Evolutionary conservation across 371 early-diverging fungal species (phyloP), one percentile per base, ranked within the genome.

Genomic region (Fennellomyces sp.): DNA sequence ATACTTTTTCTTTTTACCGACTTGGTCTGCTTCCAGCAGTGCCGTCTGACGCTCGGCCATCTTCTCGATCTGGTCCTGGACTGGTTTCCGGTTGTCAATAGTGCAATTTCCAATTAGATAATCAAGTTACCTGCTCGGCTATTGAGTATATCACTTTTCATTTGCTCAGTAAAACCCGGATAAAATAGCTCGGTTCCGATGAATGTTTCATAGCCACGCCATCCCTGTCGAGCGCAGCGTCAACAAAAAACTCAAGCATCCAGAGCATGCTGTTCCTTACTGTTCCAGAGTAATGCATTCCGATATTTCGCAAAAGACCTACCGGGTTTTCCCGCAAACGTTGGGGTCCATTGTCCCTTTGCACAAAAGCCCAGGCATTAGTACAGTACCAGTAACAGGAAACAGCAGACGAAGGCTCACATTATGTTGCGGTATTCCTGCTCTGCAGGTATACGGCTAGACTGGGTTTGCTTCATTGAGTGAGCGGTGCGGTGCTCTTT

Each of bases 141-240:
- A 7, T 63, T 65, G 13, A 86, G 58, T 7, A 89, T 83, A 7
- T 71, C 68, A 27, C 77, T 68, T 61, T 80, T 86, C 62, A 91
- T 88, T n/a, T 82, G 80, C 5, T 66, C 52, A 12, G 86, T 73
- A 58, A 86, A 91, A 19, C 81, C 86, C 12, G 86, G 85, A 58
- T 91, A 88, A 52, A 89, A 78, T 31, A 91, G 84, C n/a, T 83
- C 80, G 10, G 85, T 76, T 13, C 93, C 93, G 52, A 92, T 87
- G 69, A 91, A 91, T 50, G 85, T 77, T 60, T 85, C 83, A 64
- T 92, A 91, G 17, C 89, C 87, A 73, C 91, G 83, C 91, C 91
- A 92, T 3, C 90, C 92, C 88, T 89, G 31, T 15, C 27, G 23
- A 51, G 29, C 3, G 63, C 51, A 28, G 31, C n/a, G 38, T 60